Conservation (phyloP, 2,329 filamentous ascomycete genomes). For the Monilinia polystroma region DNA sequence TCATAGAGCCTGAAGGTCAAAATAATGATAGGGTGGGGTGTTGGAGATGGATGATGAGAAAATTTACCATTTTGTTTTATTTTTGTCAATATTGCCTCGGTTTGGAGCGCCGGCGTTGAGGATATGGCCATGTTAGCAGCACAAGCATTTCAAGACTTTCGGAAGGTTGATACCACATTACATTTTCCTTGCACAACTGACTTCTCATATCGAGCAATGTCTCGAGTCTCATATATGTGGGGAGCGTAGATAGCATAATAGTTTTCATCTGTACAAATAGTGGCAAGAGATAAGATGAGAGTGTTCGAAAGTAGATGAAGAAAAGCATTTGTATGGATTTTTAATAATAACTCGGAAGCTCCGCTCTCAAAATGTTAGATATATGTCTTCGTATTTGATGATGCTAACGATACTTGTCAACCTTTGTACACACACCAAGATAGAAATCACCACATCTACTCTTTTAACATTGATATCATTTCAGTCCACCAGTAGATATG, state of each 20-base stretch:
- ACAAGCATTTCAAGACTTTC: slow-evolving; percentile 22
- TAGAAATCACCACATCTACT: too few relatives aligned
- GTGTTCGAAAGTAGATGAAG: slow-evolving; percentile 5
- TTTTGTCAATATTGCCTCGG: slow-evolving; percentile 25
- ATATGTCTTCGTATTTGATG: too few relatives aligned
- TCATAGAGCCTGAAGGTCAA: not conserved
- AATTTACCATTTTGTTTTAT: not conserved
- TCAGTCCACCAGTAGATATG: too few relatives aligned
- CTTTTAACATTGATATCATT: too few relatives aligned
- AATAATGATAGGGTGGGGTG: not conserved
- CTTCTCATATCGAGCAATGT: slow-evolving; percentile 19
- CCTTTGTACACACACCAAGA: too few relatives aligned
- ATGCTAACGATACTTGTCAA: too few relatives aligned
- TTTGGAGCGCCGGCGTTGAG: slow-evolving; percentile 36
- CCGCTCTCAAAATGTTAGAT: too few relatives aligned
- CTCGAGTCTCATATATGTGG: slow-evolving; percentile 3
- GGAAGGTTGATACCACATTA: slow-evolving; percentile 28
- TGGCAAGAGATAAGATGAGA: not conserved
- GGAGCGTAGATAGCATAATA: slow-evolving; percentile 10
- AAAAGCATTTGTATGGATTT: not conserved
- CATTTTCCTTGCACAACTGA: slow-evolving; percentile 18
- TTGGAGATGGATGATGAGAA: slow-evolving; percentile 3
- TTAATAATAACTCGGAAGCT: not conserved
- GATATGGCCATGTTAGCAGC: slow-evolving; percentile 23
- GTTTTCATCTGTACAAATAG: slow-evolving; percentile 11